phyloP scores from a whole-genome alignment of 2,329 filamentous ascomycete genomes.

The Cercospora beticola region DNA sequence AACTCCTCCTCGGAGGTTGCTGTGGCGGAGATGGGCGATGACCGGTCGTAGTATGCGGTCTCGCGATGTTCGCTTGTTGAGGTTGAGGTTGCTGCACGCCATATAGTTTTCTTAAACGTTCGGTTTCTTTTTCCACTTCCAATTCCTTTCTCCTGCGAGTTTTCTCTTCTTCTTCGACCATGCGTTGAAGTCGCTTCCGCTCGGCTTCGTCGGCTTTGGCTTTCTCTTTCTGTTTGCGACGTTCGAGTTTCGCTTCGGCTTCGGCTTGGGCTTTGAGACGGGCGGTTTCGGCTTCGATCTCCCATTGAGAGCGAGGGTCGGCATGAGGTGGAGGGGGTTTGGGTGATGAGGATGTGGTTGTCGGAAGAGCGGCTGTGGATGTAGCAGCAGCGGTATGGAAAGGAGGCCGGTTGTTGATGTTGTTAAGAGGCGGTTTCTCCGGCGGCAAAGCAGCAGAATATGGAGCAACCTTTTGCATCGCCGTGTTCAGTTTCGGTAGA shows the following conservation, averaged over 20 bases:
- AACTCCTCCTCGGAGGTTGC: not conserved
- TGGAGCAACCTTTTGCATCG: not conserved
- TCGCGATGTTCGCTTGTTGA: conserved; percentile 13
- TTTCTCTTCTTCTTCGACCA: conserved; percentile 57
- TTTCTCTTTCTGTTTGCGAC: conserved; percentile 53
- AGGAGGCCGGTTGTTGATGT: conserved; percentile 14
- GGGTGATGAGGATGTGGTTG: not conserved
- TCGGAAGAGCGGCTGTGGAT: conserved; percentile 21
- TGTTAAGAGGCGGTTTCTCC: not conserved
- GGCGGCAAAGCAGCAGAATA: conserved; percentile 3
- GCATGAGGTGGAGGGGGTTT: conserved; percentile 40
- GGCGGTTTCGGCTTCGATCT: conserved; percentile 52
- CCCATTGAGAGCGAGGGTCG: conserved; percentile 55
- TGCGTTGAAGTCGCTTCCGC: conserved; percentile 57
- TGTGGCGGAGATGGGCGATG: conserved; percentile 15
- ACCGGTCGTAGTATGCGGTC: conserved; percentile 4
- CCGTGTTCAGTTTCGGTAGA: not conserved
- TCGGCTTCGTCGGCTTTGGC: conserved; percentile 59
- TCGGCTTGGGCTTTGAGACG: conserved; percentile 46
- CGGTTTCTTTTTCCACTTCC: conserved; percentile 70
- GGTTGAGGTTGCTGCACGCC: conserved; percentile 49
- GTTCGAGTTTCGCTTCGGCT: conserved; percentile 51
- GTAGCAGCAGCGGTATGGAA: conserved; percentile 22
- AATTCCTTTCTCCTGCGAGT: conserved; percentile 53
- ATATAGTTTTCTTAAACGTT: conserved; percentile 67